Conservation (phyloP, 23 red algal genomes). For the Pyropia haitanensis region DNA sequence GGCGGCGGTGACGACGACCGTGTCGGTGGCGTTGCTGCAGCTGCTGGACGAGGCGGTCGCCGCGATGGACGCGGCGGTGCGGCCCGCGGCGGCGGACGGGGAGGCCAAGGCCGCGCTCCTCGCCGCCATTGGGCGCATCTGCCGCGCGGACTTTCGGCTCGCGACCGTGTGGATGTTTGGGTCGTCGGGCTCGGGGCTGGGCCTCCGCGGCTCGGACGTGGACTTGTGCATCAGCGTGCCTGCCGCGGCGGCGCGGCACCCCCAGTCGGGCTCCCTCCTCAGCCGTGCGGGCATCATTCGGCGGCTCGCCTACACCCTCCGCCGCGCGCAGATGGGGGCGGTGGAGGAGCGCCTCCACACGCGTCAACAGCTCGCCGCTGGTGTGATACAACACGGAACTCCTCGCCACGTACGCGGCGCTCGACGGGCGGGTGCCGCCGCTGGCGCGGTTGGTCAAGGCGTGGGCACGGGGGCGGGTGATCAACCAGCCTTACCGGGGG, state of each 20-base stretch:
- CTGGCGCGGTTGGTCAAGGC: constrained; percentile 80
- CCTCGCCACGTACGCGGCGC: constrained; percentile 59
- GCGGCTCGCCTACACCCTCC: constrained; percentile 35
- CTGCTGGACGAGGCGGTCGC: no score
- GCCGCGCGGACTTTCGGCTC: no score
- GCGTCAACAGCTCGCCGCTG: constrained; percentile 71
- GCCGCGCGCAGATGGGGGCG: constrained; percentile 47
- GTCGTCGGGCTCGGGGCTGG: constrained; percentile 66
- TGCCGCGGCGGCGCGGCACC: background rate
- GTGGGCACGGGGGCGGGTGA: constrained; percentile 79
- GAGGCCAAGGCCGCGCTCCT: no score
- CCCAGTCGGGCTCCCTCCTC: no score
- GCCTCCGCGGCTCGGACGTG: constrained; percentile 66
- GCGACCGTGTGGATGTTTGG: constrained; percentile 48
- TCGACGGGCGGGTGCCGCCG: constrained; percentile 79
- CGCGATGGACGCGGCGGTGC: no score
- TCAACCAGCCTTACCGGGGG: constrained; percentile 92
- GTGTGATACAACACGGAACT: constrained; percentile 77
- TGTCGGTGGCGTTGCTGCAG: no score
- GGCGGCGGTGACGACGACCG: no score
- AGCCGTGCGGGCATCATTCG: constrained; percentile 4
- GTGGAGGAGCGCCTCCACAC: constrained; percentile 63
- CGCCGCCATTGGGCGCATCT: no score
- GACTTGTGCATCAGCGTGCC: constrained; percentile 77
- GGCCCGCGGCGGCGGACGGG: no score